Percentiles rank a stretch among this genome's conserved stretches.
Conservation (phyloP, 1,284 basidiomycete species). For the Sanghuangporus sanghuang region DNA sequence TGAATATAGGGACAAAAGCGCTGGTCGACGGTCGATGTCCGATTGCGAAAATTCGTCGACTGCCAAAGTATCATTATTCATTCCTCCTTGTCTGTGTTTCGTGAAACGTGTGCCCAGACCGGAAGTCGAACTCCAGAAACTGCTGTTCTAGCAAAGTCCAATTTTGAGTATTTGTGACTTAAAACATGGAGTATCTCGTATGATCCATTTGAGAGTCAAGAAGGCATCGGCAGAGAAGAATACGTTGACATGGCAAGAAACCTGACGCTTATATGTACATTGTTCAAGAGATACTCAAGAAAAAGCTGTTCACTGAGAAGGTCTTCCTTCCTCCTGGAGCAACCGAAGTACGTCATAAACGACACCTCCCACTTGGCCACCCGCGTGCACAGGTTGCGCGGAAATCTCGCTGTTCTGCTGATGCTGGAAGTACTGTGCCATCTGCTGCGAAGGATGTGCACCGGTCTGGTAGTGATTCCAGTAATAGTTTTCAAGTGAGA, state of each 20-base stretch:
- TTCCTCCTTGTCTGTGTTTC: too few relatives aligned
- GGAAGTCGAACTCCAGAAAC: too few relatives aligned
- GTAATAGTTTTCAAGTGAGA: conserved; percentile 16
- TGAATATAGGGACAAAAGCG: neutral
- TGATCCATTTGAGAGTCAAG: too few relatives aligned
- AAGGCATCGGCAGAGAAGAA: too few relatives aligned
- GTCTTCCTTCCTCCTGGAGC: conserved; percentile 10
- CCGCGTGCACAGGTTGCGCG: neutral
- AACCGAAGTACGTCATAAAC: conserved; percentile 10
- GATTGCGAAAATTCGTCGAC: too few relatives aligned
- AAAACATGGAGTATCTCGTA: too few relatives aligned
- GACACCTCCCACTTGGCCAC: conserved; percentile 8
- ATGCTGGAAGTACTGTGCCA: neutral
- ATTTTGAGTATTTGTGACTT: too few relatives aligned
- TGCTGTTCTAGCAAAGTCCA: too few relatives aligned
- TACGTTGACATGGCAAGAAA: too few relatives aligned
- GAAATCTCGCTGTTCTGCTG: neutral
- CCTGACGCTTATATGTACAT: too few relatives aligned
- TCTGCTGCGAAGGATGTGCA: neutral
- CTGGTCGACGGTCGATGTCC: neutral
- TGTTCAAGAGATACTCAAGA: neutral
- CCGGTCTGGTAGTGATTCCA: conserved; percentile 17
- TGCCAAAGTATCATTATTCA: too few relatives aligned
- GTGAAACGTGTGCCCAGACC: too few relatives aligned
- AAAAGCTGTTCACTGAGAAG: neutral